Evolutionary conservation across 164 flowering plant species (phyloP), one percentile per base, ranked within the genome.

Genomic region (Magnolia kwangsiensis): DNA sequence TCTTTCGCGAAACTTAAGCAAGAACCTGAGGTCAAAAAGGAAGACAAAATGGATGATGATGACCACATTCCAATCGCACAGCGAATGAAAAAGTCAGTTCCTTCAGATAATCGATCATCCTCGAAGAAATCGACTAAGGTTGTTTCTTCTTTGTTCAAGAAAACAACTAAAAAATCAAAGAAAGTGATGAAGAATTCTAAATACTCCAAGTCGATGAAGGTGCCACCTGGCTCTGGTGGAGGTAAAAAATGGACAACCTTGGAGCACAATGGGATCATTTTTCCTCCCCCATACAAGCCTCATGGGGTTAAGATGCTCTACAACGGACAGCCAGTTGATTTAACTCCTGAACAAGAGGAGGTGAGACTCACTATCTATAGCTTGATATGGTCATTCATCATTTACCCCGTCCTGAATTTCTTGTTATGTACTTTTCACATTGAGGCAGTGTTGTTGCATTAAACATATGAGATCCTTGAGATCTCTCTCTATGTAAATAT

Each of bases 261-360:
- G 86, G 92, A 79, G 78, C 99, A 96, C 84, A 94, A 78, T 82
- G 99, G 99, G 83, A 98, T 96, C 49, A 96, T 96, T 74, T 94
- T 96, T 74, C 98, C 99, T 11, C 97, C 99, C 77, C 92, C 92
- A 23, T 96, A 94, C 86, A 85, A 85, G 80, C 89, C 97, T 76
- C 99, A 96, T 83, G 95, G 93, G 16, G 84, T 96, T 55, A 94
- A 91, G 89, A 94, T 96, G 89, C 90, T 90, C 23, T 94, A 96
- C 85, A 89, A 94, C 65, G 92, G 93, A 71, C 85, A 88, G 80
- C 90, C 91, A 23, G 90, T 96, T 79, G 89, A 91, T 79, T 82
- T 96, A 78, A 94, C 94, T 78, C 93, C 98, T 37, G 96, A 85
- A 79, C 97, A 96, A 78, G 99, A 96, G 83, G 99, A 96, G 95